phyloP scores from a whole-genome alignment of 176 grass and related monocot genomes.

The Ampelocalamus luodianensis region DNA sequence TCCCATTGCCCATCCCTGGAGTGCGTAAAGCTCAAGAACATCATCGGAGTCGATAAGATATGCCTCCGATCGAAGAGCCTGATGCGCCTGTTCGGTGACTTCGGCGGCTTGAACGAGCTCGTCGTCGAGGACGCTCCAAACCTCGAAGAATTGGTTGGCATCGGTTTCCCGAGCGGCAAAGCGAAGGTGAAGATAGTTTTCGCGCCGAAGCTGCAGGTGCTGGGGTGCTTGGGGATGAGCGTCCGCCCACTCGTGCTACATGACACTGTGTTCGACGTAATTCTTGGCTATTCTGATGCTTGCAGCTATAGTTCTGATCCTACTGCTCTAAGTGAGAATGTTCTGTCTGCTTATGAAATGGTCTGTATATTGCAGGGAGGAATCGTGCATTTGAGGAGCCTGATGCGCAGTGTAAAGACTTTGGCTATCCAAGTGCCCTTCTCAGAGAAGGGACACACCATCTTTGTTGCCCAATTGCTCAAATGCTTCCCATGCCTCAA shows the following conservation, averaged over 20 bases:
- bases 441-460: constrained; percentile 31
- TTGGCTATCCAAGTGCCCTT: constrained; percentile 52
- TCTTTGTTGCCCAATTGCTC: constrained; percentile 45
- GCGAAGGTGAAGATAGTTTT: constrained; percentile 35
- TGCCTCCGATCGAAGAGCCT: constrained; percentile 46
- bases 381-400: constrained; percentile 29
- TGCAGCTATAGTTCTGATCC: not conserved
- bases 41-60: constrained; percentile 33
- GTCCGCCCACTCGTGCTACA: constrained; percentile 42
- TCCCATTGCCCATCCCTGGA: constrained; percentile 36
- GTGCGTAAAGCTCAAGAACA: constrained; percentile 45
- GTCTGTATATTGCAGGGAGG: constrained; percentile 39
- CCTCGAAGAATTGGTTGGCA: constrained; percentile 50
- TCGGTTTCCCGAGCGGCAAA: constrained; percentile 6
- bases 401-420: constrained; percentile 51
- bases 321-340: constrained; percentile 9
- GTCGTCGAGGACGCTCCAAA: constrained; percentile 50
- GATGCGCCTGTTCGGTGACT: constrained; percentile 38
- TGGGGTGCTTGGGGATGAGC: constrained; percentile 48
- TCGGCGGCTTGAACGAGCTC: constrained; percentile 38
- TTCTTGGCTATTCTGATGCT: not conserved
- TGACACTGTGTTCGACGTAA: constrained; percentile 48
- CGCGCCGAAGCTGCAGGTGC: constrained; percentile 49
- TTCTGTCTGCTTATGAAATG: not conserved
- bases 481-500: constrained; percentile 57